phyloP scores from a whole-genome alignment of 805 yeast genomes.

The Spathaspora passalidarum region DNA sequence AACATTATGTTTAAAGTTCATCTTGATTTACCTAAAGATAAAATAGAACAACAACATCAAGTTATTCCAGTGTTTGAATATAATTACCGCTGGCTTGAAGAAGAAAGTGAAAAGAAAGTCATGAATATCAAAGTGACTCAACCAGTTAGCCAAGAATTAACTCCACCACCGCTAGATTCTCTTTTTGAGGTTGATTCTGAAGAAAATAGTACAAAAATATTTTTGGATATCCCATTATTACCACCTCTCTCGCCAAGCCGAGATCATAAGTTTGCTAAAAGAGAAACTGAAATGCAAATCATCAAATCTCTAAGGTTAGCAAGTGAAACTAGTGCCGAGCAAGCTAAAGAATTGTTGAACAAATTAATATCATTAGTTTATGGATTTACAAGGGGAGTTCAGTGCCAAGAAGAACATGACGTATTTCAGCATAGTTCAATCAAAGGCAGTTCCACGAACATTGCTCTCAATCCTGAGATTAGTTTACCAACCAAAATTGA shows the following conservation, averaged over 20 bases:
- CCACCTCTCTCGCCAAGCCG: slow-evolving; percentile 32
- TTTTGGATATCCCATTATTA: slow-evolving; percentile 22
- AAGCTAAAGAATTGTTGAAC: slow-evolving; percentile 8
- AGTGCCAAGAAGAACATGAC: not conserved
- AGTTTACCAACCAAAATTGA: not conserved
- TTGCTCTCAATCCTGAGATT: not conserved
- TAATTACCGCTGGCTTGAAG: slow-evolving; percentile 4
- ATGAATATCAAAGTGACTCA: not conserved
- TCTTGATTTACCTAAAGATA: not conserved
- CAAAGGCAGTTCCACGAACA: not conserved
- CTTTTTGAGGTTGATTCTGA: not conserved
- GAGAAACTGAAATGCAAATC: slow-evolving; percentile 33
- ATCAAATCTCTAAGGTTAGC: slow-evolving; percentile 15
- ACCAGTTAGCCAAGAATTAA: not conserved
- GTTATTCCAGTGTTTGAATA: slow-evolving; percentile 5
- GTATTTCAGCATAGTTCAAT: not conserved
- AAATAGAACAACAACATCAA: not conserved
- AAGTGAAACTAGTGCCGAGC: not conserved
- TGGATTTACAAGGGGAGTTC: slow-evolving; percentile 10
- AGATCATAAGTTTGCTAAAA: slow-evolving; percentile 30
- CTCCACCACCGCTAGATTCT: not conserved
- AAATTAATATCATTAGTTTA: slow-evolving; percentile 11
- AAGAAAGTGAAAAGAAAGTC: not conserved
- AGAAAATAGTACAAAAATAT: not conserved
- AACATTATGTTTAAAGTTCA: slow-evolving; percentile 14